Percentiles rank a stretch among this genome's conserved stretches.
Conservation (phyloP, 345 rosid genomes). For the Arabis alpina region DNA sequence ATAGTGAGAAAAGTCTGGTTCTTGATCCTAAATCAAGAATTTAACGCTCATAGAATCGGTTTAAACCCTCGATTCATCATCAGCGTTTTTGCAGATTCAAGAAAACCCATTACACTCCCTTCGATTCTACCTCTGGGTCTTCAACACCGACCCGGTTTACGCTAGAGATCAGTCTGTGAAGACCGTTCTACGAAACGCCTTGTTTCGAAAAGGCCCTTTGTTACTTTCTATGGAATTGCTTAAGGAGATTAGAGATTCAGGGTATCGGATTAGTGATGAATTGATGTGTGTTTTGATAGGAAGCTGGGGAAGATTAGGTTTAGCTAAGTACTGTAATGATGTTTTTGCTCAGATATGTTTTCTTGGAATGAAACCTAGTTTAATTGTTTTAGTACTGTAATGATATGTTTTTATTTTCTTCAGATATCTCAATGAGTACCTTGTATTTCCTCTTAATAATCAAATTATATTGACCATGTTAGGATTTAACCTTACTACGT, state of each 20-base stretch:
- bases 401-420: no score
- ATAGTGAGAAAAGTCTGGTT: slow-evolving; percentile 75
- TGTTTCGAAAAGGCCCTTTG: slow-evolving; percentile 73
- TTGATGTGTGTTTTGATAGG: slow-evolving; percentile 78
- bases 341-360: slow-evolving; percentile 79
- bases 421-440: no score
- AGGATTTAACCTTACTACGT: no score
- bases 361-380: slow-evolving; percentile 71
- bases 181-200: slow-evolving; percentile 52
- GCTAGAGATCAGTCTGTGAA: slow-evolving; percentile 61
- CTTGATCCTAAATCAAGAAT: slow-evolving; percentile 66
- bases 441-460: no score
- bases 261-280: slow-evolving; percentile 62
- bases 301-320: slow-evolving; percentile 89
- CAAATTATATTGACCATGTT: no score
- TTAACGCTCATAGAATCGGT: slow-evolving; percentile 53
- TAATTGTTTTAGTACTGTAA: no score
- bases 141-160: slow-evolving; percentile 51
- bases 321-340: slow-evolving; percentile 81
- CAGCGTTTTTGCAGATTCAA: slow-evolving; percentile 77
- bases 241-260: slow-evolving; percentile 62
- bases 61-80: slow-evolving; percentile 59
- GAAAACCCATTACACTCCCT: slow-evolving; percentile 64
- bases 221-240: slow-evolving; percentile 72
- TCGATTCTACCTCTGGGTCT: slow-evolving; percentile 81